Percentiles rank a stretch among this genome's conserved stretches.
These are phyloP conservation scores for Friedmanniomyces simplex DNA, from an alignment of 495 filamentous ascomycete species.

Conservation along the genomic window DNA sequence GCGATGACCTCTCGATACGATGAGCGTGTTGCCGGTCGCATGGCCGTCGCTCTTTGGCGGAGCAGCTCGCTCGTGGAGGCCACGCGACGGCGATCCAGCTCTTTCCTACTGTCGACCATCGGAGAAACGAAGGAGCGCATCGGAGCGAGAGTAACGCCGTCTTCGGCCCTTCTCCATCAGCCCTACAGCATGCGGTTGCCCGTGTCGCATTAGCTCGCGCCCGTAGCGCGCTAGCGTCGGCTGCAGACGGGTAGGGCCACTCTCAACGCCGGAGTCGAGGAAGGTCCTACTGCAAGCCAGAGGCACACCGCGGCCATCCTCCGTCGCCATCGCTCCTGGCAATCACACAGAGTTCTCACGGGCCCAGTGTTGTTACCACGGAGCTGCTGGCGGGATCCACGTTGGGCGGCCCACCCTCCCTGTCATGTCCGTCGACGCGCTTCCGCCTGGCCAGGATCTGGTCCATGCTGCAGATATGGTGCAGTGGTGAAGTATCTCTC, in stretches of 20 bases:
- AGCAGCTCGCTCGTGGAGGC: background rate
- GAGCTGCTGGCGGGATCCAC: background rate
- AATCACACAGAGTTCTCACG: background rate
- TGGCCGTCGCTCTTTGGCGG: no score
- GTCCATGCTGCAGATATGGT: background rate
- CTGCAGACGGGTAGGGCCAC: background rate
- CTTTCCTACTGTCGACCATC: background rate
- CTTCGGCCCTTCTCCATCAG: no score
- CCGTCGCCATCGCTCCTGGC: background rate
- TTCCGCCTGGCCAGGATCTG: background rate
- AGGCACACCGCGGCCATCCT: background rate
- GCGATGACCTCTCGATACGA: background rate
- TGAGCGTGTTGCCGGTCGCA: no score
- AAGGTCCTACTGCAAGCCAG: background rate
- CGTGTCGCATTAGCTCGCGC: no score
- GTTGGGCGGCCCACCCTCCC: background rate
- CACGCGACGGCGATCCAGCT: background rate
- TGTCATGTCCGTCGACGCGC: background rate
- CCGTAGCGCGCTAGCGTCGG: background rate
- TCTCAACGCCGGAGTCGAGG: background rate
- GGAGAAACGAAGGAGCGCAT: no score
- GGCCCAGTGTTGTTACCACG: background rate
- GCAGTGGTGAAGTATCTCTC: background rate
- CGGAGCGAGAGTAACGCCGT: background rate
- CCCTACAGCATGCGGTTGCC: no score